phyloP scores from a whole-genome alignment of 2,329 filamentous ascomycete genomes.

The Triangularia setosa region DNA sequence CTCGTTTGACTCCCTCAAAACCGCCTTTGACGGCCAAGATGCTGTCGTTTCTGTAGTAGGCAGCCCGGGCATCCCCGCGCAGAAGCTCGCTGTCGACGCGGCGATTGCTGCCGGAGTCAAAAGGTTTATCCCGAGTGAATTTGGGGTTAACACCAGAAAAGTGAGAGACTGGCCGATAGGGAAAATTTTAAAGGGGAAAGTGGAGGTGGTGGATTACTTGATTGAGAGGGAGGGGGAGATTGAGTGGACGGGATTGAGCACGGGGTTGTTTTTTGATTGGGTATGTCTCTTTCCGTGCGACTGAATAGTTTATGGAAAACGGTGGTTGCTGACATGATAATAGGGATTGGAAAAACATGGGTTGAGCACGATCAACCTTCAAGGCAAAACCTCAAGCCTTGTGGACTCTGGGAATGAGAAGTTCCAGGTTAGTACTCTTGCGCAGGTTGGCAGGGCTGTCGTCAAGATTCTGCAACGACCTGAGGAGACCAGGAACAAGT shows the following conservation, averaged over 20 bases:
- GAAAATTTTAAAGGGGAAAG: slow-evolving; percentile 29
- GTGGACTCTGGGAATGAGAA: slow-evolving; percentile 53
- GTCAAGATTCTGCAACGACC: slow-evolving; percentile 46
- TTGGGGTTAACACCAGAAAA: slow-evolving; percentile 34
- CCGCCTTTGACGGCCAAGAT: slow-evolving; percentile 50
- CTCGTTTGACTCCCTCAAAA: slow-evolving; percentile 39
- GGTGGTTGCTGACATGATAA: too few relatives aligned
- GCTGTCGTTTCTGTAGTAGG: slow-evolving; percentile 51
- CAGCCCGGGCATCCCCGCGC: slow-evolving; percentile 38
- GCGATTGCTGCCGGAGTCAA: slow-evolving; percentile 53
- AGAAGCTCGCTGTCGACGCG: slow-evolving; percentile 51
- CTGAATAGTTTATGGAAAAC: neutral
- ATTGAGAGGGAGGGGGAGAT: slow-evolving; percentile 43
- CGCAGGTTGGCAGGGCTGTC: slow-evolving; percentile 49
- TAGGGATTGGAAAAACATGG: slow-evolving; percentile 46
- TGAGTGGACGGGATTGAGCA: slow-evolving; percentile 57
- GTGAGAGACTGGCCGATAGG: slow-evolving; percentile 26
- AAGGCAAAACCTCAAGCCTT: slow-evolving; percentile 47
- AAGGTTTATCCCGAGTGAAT: slow-evolving; percentile 57
- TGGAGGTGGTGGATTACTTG: slow-evolving; percentile 47
- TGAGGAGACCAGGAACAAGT: slow-evolving; percentile 53
- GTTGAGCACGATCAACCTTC: slow-evolving; percentile 49
- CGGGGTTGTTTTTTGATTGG: slow-evolving; percentile 60
- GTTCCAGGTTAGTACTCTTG: slow-evolving; percentile 49
- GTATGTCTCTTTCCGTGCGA: slow-evolving; percentile 28